phyloP scores from a whole-genome alignment of 2,329 filamentous ascomycete genomes.

The Lecanoromycetidae sp. region DNA sequence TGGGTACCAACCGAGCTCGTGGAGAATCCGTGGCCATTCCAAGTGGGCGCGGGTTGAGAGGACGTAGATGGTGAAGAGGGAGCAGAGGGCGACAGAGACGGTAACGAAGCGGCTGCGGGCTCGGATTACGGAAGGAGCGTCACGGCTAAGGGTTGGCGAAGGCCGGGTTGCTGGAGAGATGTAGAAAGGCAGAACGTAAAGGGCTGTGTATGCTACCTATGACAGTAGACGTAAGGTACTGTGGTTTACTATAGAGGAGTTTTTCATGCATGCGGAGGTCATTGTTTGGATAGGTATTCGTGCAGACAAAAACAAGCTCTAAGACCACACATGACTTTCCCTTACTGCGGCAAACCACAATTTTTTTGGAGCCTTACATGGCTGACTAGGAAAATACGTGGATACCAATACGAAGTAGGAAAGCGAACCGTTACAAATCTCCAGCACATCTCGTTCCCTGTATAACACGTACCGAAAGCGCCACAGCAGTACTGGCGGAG shows the following conservation, averaged over 20 bases:
- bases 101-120: slow-evolving; percentile 72
- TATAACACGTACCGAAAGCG: slow-evolving; percentile 12
- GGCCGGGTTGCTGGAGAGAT: slow-evolving; percentile 67
- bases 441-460: background rate
- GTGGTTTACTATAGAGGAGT: background rate
- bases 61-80: slow-evolving; percentile 53
- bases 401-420: background rate
- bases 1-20: slow-evolving; percentile 72
- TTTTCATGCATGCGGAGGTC: too few species aligned
- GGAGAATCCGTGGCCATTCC: slow-evolving; percentile 45
- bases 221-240: background rate
- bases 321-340: too few species aligned
- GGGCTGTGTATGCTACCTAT: slow-evolving; percentile 62
- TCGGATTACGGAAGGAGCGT: slow-evolving; percentile 80
- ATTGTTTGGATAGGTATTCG: background rate
- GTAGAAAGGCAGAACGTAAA: slow-evolving; percentile 90
- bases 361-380: too few species aligned
- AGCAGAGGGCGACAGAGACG: slow-evolving; percentile 59
- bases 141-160: slow-evolving; percentile 64
- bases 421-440: background rate
- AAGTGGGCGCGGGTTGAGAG: slow-evolving; percentile 44
- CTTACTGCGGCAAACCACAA: too few species aligned
- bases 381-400: too few species aligned
- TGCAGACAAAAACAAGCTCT: too few species aligned
- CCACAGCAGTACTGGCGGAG: slow-evolving; percentile 4